Base-by-base conservation (phyloP, 129 eudicot genomes). In the Ambrosia trifida region DNA sequence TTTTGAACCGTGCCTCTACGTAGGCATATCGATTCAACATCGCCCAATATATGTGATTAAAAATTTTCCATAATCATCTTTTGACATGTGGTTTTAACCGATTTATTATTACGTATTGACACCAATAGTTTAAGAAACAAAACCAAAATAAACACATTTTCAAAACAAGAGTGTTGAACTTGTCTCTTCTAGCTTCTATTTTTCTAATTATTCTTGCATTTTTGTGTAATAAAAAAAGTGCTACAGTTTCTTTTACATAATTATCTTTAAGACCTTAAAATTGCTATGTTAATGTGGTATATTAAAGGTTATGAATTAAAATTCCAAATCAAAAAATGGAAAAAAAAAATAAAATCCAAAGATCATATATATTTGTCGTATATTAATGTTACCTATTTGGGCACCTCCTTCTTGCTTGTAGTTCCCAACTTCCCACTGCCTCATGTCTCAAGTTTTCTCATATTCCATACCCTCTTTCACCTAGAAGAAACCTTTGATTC, bases 401-500 rank as follows among this genome's bases (percentile, higher is more conserved):
- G 96, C 74, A 88, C 86, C 84, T 78, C 81, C 44, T 59, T 83
- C 82, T 85, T 87, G 90, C 88, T 93, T 89, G 90, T 77, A 76
- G 78, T 68, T 73, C 75, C 81, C 80, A 85, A 72, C 95, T 77
- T 83, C 71, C 85, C 76, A 65, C 69, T 94, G 79, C 90, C 98
- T 87, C 95, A 63, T 82, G 47, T 64, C 84, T 79, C 83, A 94
- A 94, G 98, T 94, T 84, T 85, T 78, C 98, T 87, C 70, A 81
- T 83, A 87, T 89, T 89, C 96, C 82, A 79, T 82, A 68, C 72
- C 70, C 73, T 72, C 82, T 75, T 82, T 81, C 87, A 75, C 64
- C 85, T 78, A 62, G 84, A 88, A 88, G 90, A 89, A 89, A 87
- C 84, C 90, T 89, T 81, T 84, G 87, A 84, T 89, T 89, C 96